phyloP scores from a whole-genome alignment of 2,329 filamentous ascomycete genomes.

The Cercospora brassicicola region DNA sequence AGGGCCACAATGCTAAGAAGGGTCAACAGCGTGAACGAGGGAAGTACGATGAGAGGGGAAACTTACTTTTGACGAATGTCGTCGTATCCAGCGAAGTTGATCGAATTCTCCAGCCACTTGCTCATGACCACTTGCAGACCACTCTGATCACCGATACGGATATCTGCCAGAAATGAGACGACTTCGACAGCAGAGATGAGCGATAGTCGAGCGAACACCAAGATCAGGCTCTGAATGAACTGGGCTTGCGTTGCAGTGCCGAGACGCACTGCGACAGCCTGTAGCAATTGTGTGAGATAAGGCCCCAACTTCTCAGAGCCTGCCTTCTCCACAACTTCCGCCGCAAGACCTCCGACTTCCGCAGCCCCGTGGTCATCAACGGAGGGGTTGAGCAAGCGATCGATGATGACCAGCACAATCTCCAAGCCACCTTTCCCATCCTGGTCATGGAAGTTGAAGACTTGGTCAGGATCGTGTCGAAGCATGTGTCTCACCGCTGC shows the following conservation, averaged over 20 bases:
- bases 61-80: constrained; percentile 93
- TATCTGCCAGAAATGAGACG: constrained; percentile 83
- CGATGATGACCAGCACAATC: constrained; percentile 85
- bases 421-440: constrained; percentile 82
- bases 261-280: constrained; percentile 82
- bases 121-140: constrained; percentile 85
- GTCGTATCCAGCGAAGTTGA: constrained; percentile 97
- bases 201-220: constrained; percentile 90
- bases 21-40: constrained; percentile 13
- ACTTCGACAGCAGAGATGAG: constrained; percentile 84
- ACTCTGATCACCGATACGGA: constrained; percentile 74
- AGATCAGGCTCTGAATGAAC: constrained; percentile 92
- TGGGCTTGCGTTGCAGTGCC: constrained; percentile 78
- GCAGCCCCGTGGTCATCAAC: constrained; percentile 93
- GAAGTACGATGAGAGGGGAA: no score
- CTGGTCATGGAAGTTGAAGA: constrained; percentile 80
- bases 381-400: constrained; percentile 76
- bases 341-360: constrained; percentile 93
- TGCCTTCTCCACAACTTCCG: constrained; percentile 92
- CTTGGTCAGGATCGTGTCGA: constrained; percentile 82
- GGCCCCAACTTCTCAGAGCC: constrained; percentile 87
- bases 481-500: constrained; percentile 87
- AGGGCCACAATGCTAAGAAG: constrained; percentile 78
- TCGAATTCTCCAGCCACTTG: constrained; percentile 96
- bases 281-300: constrained; percentile 82